Conservation (phyloP, 2,329 filamentous ascomycete species). For the Coniochaeta hoffmannii region DNA sequence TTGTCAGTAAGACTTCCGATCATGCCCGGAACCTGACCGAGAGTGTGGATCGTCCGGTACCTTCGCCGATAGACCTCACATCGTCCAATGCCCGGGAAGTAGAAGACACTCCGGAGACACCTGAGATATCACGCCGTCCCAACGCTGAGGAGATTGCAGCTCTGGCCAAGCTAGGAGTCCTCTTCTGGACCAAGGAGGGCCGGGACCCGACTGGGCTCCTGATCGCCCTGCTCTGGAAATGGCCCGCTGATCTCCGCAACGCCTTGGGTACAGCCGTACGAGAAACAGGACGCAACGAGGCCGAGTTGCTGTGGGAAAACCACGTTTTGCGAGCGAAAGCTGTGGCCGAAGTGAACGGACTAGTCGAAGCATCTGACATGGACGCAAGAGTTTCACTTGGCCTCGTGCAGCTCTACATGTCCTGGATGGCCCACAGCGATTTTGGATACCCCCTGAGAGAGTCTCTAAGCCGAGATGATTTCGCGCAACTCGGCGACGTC, state of each 20-base stretch:
- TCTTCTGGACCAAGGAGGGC: background rate
- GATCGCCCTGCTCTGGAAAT: slow-evolving; percentile 19
- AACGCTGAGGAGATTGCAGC: slow-evolving; percentile 3
- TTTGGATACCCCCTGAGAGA: background rate
- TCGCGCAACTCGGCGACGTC: background rate
- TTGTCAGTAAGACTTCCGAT: background rate
- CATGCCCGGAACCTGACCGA: background rate
- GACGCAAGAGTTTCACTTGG: background rate
- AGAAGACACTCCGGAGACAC: background rate
- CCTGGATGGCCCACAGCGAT: background rate
- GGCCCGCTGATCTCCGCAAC: slow-evolving; percentile 4
- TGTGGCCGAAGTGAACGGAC: background rate
- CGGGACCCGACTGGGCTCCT: slow-evolving; percentile 16
- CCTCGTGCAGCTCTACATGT: background rate
- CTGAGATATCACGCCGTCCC: background rate
- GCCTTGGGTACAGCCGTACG: background rate
- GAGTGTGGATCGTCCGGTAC: background rate
- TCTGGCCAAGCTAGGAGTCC: slow-evolving; percentile 10
- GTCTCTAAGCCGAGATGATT: background rate
- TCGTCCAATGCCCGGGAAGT: background rate
- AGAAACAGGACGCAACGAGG: background rate
- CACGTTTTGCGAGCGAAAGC: background rate
- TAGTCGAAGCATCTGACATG: background rate
- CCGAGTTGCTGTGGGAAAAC: background rate
- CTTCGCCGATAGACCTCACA: background rate